These are phyloP conservation scores for Tarenaya hassleriana DNA, from an alignment of 345 rosid species.

Conservation along the genomic window DNA sequence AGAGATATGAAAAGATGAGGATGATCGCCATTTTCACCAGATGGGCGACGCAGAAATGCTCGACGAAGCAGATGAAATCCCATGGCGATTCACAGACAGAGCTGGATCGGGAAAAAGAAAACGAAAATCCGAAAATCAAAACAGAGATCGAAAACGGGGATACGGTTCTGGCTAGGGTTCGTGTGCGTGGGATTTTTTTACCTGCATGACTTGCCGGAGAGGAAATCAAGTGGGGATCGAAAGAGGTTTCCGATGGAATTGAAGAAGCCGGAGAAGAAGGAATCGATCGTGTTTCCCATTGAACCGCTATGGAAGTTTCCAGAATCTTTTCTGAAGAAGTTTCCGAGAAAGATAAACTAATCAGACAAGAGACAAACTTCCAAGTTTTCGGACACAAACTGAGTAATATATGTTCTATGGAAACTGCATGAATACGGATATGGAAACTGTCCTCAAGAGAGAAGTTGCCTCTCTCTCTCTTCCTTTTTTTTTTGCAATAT, in stretches of 20 bases:
- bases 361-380: no score
- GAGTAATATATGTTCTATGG: no score
- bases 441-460: no score
- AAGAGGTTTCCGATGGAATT: constrained; percentile 34
- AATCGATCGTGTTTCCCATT: constrained; percentile 37
- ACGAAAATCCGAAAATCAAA: not conserved
- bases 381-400: no score
- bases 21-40: constrained; percentile 38
- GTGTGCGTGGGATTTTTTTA: constrained; percentile 5
- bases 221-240: constrained; percentile 44
- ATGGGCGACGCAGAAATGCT: constrained; percentile 49
- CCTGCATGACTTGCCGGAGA: constrained; percentile 60
- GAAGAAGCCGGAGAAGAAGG: constrained; percentile 37
- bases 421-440: no score
- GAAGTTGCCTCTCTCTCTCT: no score
- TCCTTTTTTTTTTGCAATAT: no score
- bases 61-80: constrained; percentile 50
- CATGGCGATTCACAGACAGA: constrained; percentile 40
- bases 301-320: not conserved
- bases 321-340: no score
- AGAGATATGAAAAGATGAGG: constrained; percentile 28
- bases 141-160: not conserved
- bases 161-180: not conserved
- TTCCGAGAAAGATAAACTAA: no score
- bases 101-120: constrained; percentile 23